Evolutionary conservation across 768 basidiomycete genomes (phyloP).

Genomic region (Suillus fuscotomentosus): DNA sequence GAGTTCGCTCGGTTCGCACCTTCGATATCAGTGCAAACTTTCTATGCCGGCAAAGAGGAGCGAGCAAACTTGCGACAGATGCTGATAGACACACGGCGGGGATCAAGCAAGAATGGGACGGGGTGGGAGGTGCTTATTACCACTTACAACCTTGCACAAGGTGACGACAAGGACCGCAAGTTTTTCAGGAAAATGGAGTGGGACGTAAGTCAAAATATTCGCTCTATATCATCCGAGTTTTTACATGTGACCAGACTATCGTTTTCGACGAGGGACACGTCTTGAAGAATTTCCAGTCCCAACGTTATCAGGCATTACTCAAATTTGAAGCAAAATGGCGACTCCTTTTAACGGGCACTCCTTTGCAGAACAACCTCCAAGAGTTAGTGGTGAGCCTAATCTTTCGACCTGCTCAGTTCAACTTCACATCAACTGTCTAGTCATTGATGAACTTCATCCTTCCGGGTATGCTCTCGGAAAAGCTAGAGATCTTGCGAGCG

Average conservation of each 20-base stretch:
- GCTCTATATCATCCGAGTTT: neutral
- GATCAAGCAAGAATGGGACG: conserved; percentile 43
- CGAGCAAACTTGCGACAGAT: conserved; percentile 71
- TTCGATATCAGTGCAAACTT: conserved; percentile 80
- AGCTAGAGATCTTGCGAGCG: conserved; percentile 77
- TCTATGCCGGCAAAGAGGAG: conserved; percentile 92
- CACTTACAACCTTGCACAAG: conserved; percentile 93
- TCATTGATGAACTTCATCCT: conserved; percentile 98
- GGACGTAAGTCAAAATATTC: conserved; percentile 63
- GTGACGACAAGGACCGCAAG: conserved; percentile 83
- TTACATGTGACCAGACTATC: conserved; percentile 59
- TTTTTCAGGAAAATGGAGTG: conserved; percentile 91
- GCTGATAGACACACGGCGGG: conserved; percentile 58
- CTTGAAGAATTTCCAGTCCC: conserved; percentile 97
- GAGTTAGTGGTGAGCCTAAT: conserved; percentile 71
- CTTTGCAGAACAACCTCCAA: conserved; percentile 88
- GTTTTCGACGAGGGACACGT: conserved; percentile 98
- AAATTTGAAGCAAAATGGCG: conserved; percentile 88
- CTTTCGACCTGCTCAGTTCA: conserved; percentile 7
- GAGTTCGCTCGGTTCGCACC: conserved; percentile 94
- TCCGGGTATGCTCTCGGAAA: conserved; percentile 80
- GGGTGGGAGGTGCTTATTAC: conserved; percentile 95
- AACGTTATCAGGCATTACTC: conserved; percentile 87
- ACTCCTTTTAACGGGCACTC: conserved; percentile 91
- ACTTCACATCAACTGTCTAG: conserved; percentile 37